Evolutionary conservation across 768 basidiomycete genomes (phyloP).

Genomic region (Imleria badia): DNA sequence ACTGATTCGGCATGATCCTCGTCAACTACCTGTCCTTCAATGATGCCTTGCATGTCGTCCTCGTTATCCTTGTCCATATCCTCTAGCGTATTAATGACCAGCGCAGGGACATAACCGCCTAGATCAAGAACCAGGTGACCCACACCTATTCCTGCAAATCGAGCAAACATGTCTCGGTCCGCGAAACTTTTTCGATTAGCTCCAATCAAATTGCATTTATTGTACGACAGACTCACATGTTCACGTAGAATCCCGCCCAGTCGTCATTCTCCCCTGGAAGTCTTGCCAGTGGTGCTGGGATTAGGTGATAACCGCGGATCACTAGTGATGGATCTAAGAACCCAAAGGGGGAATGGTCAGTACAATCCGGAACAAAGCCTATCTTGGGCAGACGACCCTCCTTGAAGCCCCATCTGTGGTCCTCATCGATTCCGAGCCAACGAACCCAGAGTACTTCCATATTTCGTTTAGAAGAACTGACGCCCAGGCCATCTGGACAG

Average conservation of each 20-base stretch:
- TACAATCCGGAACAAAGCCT: not conserved
- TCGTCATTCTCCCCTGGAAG: not conserved
- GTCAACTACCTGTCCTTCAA: too few species aligned
- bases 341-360: not conserved
- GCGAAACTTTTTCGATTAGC: not conserved
- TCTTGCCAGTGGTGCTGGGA: not conserved
- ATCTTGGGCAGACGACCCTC: not conserved
- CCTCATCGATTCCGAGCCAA: not conserved
- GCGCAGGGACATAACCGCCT: too few species aligned
- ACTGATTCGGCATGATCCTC: too few species aligned
- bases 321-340: not conserved
- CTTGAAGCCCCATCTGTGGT: not conserved
- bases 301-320: not conserved
- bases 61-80: too few species aligned
- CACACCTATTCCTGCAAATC: constrained; percentile 1
- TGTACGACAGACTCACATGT: not conserved
- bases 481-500: too few species aligned
- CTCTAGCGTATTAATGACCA: too few species aligned
- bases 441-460: not conserved
- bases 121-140: too few species aligned
- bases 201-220: too few species aligned
- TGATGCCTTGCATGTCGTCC: too few species aligned
- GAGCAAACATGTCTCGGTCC: constrained; percentile 7
- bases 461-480: too few species aligned
- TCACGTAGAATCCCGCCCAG: not conserved